Base-by-base conservation (phyloP, 2,329 filamentous ascomycete species). In the Apiospora pterosperma region DNA sequence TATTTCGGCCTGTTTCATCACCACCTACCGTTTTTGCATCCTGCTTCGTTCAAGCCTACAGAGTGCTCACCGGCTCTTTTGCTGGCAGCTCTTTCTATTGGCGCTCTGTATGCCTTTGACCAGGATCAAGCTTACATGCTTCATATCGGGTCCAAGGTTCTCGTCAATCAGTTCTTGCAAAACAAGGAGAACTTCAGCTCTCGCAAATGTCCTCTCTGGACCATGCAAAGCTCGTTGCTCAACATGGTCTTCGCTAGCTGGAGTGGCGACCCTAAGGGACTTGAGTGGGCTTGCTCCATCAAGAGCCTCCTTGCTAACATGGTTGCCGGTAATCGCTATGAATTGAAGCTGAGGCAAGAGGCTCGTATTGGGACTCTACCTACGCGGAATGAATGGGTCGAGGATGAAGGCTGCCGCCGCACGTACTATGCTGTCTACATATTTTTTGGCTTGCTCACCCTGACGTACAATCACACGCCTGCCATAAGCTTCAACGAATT, bases 161-260 rank as follows among this genome's bases (percentile, higher is more conserved):
- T 99, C 21, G 94, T 98, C 72, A 97, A 96, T 76, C 93, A 97
- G 76, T 98, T 98, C 78, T 79, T 99, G 67, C 93, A 97, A 79
- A 96, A 97, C 81, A 97, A 97, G 83, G 94, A 97, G 77, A 97
- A 97, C 79, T 98, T 98, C 78, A 97, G 95, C 82, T 98, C 96
- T 10, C 90, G 95, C 72, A 98, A 97, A 78, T 98, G 95, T 73
- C 96, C 96, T 4, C 80, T 99, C 16, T 98, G 96, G 95, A 96
- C 95, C 59, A 98, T 98, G 93, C 96, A 99, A 77, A 93, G 92
- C 76, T 97, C 94, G 4, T 82, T 99, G 63, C 84, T 99, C 65
- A 99, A 99, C 83, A 98, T 98, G 96, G 90, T 97, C 69, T 98
- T 99, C 77, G 93, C 96, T 63, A 98, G 94, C 83, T 99, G 96